A percentile compares a stretch with the other conserved stretches of the same genome.
Conservation (phyloP, 345 rosid species). For the Populus alba region DNA sequence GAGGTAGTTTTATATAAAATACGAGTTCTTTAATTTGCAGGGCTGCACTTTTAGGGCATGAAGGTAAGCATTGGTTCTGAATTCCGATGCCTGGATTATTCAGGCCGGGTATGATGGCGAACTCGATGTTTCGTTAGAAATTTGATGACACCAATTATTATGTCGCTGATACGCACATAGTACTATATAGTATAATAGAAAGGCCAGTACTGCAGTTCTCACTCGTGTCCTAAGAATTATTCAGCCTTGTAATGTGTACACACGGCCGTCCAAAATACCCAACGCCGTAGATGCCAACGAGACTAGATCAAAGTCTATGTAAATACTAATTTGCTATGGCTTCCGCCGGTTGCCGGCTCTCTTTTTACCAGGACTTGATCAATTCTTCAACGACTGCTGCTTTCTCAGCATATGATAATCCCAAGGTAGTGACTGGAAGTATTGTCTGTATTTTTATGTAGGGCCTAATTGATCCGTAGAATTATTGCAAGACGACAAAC, state of each 20-base stretch:
- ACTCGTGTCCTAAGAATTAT: neutral
- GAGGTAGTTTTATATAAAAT: neutral
- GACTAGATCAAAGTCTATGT: neutral
- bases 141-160: neutral
- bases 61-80: neutral
- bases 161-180: neutral
- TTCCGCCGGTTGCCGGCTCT: constrained; percentile 8
- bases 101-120: neutral
- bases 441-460: neutral
- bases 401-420: neutral
- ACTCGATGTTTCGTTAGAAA: neutral
- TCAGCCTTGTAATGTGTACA: neutral
- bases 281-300: neutral
- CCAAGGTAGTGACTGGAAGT: neutral
- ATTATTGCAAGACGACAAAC: constrained; percentile 16
- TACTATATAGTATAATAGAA: neutral
- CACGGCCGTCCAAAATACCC: neutral
- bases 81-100: neutral
- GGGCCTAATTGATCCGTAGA: neutral
- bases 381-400: neutral
- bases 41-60: neutral
- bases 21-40: too few relatives aligned
- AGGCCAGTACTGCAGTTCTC: neutral
- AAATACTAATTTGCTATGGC: neutral
- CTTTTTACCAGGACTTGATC: neutral